Conservation (phyloP, 1,284 basidiomycete species). For the Uromyces viciae-fabae region DNA sequence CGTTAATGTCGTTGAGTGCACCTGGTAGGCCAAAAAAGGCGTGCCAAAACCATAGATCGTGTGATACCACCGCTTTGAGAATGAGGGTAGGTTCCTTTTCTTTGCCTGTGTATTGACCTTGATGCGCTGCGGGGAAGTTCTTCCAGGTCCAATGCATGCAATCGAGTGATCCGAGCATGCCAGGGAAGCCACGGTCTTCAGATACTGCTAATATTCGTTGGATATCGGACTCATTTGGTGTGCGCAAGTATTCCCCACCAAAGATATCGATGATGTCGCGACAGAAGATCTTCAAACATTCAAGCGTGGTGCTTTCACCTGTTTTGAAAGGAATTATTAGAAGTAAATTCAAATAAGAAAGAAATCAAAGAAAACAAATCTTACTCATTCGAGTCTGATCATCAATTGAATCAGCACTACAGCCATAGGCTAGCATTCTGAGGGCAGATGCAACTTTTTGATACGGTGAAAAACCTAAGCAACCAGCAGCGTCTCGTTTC, state of each 20-base stretch:
- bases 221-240: neutral
- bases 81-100: constrained; percentile 2
- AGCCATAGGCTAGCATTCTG: constrained; percentile 6
- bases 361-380: too few relatives aligned
- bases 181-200: neutral
- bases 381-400: neutral
- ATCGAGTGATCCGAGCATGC: neutral
- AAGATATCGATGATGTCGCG: neutral
- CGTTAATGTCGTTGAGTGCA: too few relatives aligned
- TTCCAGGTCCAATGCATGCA: constrained; percentile 7
- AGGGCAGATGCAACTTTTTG: neutral
- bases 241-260: neutral
- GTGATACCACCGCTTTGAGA: neutral
- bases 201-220: neutral
- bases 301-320: neutral
- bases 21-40: too few relatives aligned
- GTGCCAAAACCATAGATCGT: constrained; percentile 11
- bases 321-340: too few relatives aligned
- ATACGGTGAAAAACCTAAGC: neutral
- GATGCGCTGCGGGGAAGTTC: neutral
- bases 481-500: neutral
- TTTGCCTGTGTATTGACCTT: neutral
- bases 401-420: neutral
- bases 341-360: too few relatives aligned
- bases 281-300: neutral